Conservation (phyloP, 1,139 yeast genomes). For the Taphrina deformans region DNA sequence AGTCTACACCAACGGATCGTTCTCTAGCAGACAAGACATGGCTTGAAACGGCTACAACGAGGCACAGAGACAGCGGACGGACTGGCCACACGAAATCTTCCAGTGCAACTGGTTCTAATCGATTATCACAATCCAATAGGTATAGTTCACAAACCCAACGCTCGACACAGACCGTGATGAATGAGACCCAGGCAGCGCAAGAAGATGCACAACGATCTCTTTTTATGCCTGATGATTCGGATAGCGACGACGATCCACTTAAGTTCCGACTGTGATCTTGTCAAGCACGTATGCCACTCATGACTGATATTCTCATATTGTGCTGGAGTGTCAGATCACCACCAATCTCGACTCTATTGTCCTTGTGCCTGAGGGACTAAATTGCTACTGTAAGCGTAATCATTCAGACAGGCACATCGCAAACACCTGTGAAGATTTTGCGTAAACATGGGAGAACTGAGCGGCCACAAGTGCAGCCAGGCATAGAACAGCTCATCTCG, state of each 20-base stretch:
- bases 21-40: conserved; percentile 3
- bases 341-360: too few relatives aligned
- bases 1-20: conserved; percentile 3
- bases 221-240: conserved; percentile 18
- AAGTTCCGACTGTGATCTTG: conserved; percentile 17
- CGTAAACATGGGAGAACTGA: too few relatives aligned
- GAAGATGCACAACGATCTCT: background rate
- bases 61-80: background rate
- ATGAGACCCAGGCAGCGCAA: background rate
- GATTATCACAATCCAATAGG: background rate
- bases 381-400: too few relatives aligned
- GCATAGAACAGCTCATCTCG: too few relatives aligned
- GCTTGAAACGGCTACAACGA: conserved; percentile 13
- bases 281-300: too few relatives aligned
- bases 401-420: too few relatives aligned
- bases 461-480: too few relatives aligned
- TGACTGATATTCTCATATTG: too few relatives aligned
- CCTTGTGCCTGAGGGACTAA: too few relatives aligned
- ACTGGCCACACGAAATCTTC: background rate
- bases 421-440: too few relatives aligned
- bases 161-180: background rate
- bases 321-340: too few relatives aligned
- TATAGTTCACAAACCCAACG: background rate
- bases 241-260: conserved; percentile 32
- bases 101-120: background rate